Evolutionary conservation across 2,329 filamentous ascomycete genomes (phyloP), one percentile per base, ranked within the genome.

Genomic region (Pezicula rhizophila): DNA sequence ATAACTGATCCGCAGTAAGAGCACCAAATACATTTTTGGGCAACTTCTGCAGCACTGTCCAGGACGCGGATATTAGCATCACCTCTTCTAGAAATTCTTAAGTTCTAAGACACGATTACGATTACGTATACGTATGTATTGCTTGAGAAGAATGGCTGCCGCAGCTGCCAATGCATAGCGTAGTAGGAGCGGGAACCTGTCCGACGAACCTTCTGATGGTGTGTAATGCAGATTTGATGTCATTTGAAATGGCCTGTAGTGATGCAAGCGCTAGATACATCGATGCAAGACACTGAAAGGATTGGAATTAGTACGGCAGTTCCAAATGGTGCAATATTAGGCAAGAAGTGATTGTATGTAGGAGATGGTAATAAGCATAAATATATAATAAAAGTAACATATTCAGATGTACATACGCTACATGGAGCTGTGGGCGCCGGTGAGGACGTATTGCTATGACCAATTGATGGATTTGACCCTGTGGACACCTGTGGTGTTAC

Each of bases 21-120:
- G 58, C 80, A 84, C 53, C 70, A 67, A 44, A 80, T 70, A 15
- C 74, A 70, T 34, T 76, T 66, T 60, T 80, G 73, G 1, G 60
- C 61, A 25, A 57, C 58, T 28, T 35, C 44, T 45, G 57, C 55
- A 14, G 63, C 61, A 11, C 47, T 40, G 35, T 31, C 11, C 8
- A 31, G 28, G 2, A 31, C 28, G 3, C 11, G 8, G 11, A 12
- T 11, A 12, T 31, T 31, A 31, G 28, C 28, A 31, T 31, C 11
- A 31, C 28, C 28, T 31, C 28, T 31, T 31, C 28, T 31, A 31
- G 28, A 10, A 31, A 31, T 2, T 31, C 3, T 31, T 10, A 12
- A 31, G 28, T 12, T 10, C 28, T 31, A 31, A 31, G 28, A 31
- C 28, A 31, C 28, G 4, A 31, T 31, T 31, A n/a, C n/a, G n/a